Evolutionary conservation across 1,284 basidiomycete species (phyloP), one percentile per base, ranked within the genome.

Genomic region (Neolentinus lepideus): DNA sequence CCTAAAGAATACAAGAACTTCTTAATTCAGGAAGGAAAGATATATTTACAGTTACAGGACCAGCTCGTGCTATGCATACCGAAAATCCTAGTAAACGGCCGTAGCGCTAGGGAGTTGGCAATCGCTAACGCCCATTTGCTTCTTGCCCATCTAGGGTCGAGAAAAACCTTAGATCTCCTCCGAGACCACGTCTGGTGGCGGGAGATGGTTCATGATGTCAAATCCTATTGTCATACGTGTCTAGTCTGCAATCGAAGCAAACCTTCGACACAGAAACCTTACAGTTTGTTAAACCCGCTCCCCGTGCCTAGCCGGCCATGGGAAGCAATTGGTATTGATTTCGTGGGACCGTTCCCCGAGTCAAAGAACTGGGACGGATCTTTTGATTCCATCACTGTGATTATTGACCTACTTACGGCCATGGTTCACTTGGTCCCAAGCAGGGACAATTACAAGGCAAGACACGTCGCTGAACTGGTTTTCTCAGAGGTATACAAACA

Each of bases 271-370:
- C 68, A 71, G 43, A 62, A 63, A 45, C 68, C 70, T 0, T 68
- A 61, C 45, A 69, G 74, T 1, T 51, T 70, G 1, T 59, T 75
- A 2, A 66, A 71, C 22, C 64, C 68, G 0, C 56, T 75, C 0
- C 16, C 54, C 0, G 58, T 75, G 1, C 72, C 73, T 0, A 47
- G 27, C 0, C 27, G 57, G 3, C 71, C 72, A 10, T 76, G 73
- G 72, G 63, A 73, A 51, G 54, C 62, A 0, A 69, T 78, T 1
- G 69, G 70, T 0, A 69, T 79, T 9, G 75, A 79, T 52, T 77
- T 78, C 54, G 67, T 79, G 0, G 73, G 75, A 2, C 73, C 71
- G 0, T 57, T 79, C 0, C 75, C 71, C 0, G 53, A 60, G 4
- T 71, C 69, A 0, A 55, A 56, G 2, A 68, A 68, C 54, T 21